Conservation (phyloP, 176 grass and related monocot species). For the Tillandsia leiboldiana region DNA sequence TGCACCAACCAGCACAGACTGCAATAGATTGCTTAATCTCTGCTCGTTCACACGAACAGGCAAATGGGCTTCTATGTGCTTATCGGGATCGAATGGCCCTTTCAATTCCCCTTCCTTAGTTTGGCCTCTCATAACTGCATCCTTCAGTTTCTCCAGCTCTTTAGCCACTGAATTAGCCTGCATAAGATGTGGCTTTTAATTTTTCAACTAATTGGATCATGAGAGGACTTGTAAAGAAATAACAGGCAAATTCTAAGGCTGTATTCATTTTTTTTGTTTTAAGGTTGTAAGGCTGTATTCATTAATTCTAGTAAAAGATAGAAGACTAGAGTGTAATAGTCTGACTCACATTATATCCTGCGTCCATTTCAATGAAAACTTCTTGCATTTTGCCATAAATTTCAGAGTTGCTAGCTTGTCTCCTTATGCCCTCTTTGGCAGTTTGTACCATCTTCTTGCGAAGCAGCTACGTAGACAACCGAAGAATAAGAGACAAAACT, state of each 20-base stretch:
- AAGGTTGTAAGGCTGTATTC: too few relatives aligned
- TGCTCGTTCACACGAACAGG: conserved; percentile 92
- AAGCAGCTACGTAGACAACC: conserved; percentile 35
- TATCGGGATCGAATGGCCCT: conserved; percentile 53
- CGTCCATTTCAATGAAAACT: conserved; percentile 68
- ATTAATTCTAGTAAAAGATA: background rate
- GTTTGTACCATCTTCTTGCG: conserved; percentile 76
- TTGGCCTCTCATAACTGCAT: conserved; percentile 39
- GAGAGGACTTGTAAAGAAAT: background rate
- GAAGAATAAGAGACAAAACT: conserved; percentile 7
- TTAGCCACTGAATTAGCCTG: conserved; percentile 43
- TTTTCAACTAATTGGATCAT: background rate
- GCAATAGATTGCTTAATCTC: conserved; percentile 77
- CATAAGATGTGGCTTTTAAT: background rate
- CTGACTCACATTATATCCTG: conserved; percentile 24
- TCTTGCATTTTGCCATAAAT: conserved; percentile 88
- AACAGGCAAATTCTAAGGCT: background rate
- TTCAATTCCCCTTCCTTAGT: conserved; percentile 24
- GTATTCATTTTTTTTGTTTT: background rate
- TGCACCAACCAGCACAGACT: conserved; percentile 58
- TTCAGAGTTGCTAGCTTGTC: conserved; percentile 45
- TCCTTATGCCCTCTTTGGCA: conserved; percentile 54
- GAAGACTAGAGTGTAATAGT: conserved; percentile 9
- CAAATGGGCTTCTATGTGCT: conserved; percentile 66
- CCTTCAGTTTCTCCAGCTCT: conserved; percentile 72